Conservation (phyloP, 2,329 filamentous ascomycete species). For the Claviceps paspali region DNA sequence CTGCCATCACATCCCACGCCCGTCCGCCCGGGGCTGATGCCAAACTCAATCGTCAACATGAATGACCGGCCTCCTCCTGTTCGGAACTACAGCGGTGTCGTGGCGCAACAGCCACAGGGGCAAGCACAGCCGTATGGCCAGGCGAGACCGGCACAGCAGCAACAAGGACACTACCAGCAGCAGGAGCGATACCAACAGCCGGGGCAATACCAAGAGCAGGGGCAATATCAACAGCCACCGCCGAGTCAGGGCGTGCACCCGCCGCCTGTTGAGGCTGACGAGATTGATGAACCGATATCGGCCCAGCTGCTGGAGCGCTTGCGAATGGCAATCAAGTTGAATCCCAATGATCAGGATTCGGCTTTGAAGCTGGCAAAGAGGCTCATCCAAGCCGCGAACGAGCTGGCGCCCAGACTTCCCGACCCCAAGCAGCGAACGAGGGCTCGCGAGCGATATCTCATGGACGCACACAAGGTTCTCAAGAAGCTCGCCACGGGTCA, state of each 20-base stretch:
- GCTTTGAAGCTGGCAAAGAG: constrained; percentile 67
- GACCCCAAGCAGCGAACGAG: constrained; percentile 62
- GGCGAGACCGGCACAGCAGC: constrained; percentile 11
- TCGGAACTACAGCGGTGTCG: constrained; percentile 36
- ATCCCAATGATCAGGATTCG: constrained; percentile 55
- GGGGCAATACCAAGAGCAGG: no score
- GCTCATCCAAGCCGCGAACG: constrained; percentile 68
- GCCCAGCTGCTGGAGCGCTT: constrained; percentile 62
- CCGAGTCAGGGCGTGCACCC: neutral
- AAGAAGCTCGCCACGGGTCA: constrained; percentile 69
- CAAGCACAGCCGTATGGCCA: constrained; percentile 11
- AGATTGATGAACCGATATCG: constrained; percentile 43
- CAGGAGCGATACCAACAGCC: constrained; percentile 20
- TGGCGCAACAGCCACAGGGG: constrained; percentile 22
- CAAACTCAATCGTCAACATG: constrained; percentile 39
- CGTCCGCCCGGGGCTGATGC: constrained; percentile 46
- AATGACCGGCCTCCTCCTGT: constrained; percentile 43
- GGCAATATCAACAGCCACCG: constrained; percentile 1
- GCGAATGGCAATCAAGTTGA: constrained; percentile 51
- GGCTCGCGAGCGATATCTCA: constrained; percentile 65
- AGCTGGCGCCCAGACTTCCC: constrained; percentile 47
- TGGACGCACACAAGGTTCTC: constrained; percentile 77
- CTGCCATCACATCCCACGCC: constrained; percentile 47
- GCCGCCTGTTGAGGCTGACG: constrained; percentile 1
- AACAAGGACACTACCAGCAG: constrained; percentile 4